Base-by-base conservation (phyloP, 495 filamentous ascomycete species). In the Hyaloscypha finlandica region DNA sequence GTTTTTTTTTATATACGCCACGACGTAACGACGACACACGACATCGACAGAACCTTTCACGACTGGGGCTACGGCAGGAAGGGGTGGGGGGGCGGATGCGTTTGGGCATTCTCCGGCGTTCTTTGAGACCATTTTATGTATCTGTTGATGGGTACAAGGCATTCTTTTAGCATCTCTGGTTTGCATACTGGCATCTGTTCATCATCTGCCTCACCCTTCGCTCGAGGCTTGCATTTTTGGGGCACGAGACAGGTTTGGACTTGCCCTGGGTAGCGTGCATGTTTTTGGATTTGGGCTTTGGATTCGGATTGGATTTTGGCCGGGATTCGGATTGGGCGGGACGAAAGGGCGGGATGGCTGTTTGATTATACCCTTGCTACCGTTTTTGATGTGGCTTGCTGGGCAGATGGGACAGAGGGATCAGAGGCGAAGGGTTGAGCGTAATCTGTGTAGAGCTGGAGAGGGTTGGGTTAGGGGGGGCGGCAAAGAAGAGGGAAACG, bases 1-100 rank as follows among this genome's bases (percentile, higher is more conserved):
- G 67, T 64, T 59, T 68, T 68, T 71, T 16, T 48, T 68, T 68
- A 58, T 45, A 55, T 61, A 69, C 64, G 59, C 69, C 61, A 71
- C 58, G 69, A 71, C 61, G 30, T 68, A 59, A 68, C 61, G 66
- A 68, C 12, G 48, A 48, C 63, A 16, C 32, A 68, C 52, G 53
- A 57, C 52, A 48, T 6, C 42, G 42, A 48, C 42, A 14, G 42
- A 48, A 48, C 19, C 52, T 42, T 39, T 55, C 3, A 56, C 16
- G 62, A 56, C 55, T 54, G 53, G 53, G 53, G 53, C 42, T 56
- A 33, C 42, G 60, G 25, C 42, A 6, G 39, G 29, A 6, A 8
- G 52, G 60, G 60, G 60, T 14, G 30, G 29, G 30, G 2, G 8
- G 8, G 8, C 57, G 22, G 51, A 42, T 22, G n/a, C 29, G 33